Evolutionary conservation across 2,329 filamentous ascomycete genomes (phyloP), one percentile per base, ranked within the genome.

Genomic region (Chaetomium sp.): DNA sequence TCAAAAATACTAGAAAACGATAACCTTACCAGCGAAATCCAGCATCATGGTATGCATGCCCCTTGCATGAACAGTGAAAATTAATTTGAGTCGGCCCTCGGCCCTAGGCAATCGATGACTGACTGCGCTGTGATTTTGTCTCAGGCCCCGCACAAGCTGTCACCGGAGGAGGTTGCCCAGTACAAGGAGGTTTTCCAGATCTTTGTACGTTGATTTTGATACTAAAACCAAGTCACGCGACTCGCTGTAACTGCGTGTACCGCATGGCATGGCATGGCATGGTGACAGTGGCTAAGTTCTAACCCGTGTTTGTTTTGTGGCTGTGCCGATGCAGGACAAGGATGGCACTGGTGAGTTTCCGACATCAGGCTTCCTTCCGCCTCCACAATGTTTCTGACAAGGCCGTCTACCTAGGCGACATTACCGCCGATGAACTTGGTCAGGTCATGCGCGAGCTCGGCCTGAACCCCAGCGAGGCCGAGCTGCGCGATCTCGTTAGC

Each of bases 401-500:
- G 8, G 5, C 38, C 12, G 1, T 25, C 35, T 72, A 87, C n/a
- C 35, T 72, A 87, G 85, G 85, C 67, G 83, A 86, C 75, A 88
- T 88, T 79, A 87, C 85, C 66, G 85, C 84, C 73, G 82, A 83
- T 71, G 86, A 88, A 76, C 81, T 88, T 61, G 85, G 85, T 74
- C 83, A 83, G 60, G 85, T 88, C 70, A 88, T 88, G 85, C 81
- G 81, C 74, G 85, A 83, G 64, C 83, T 88, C 47, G 85, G 85
- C 72, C 83, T 87, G 72, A 86, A 87, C 75, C 84, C 86, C 66
- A 85, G 82, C 76, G 83, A 86, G 69, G 81, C 82, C 63, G 86
- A 89, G 76, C 80, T 88, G 61, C 82, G 86, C 74, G 85, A 89
- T 75, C 87, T 89, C 79, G 86, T 88, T 78, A 87, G 86, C 77